These are phyloP conservation scores for Aulographum hederae DNA, from an alignment of 2,329 filamentous ascomycete genomes.

Conservation along the genomic window DNA sequence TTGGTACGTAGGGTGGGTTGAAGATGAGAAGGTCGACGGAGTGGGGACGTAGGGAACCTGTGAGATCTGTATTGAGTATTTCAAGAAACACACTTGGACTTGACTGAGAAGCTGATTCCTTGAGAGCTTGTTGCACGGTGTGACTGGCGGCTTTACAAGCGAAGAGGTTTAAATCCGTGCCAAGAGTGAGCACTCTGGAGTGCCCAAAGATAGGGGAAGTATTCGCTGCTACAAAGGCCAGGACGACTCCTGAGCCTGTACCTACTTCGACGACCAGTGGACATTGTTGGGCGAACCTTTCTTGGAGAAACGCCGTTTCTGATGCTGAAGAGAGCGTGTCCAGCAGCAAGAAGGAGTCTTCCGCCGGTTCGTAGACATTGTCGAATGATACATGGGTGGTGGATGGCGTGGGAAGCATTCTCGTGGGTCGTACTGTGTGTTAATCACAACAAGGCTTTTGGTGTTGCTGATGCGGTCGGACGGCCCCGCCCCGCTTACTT, in stretches of 20 bases:
- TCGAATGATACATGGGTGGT: conserved; percentile 83
- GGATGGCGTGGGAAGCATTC: conserved; percentile 82
- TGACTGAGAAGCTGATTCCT: conserved; percentile 8
- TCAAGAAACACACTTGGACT: conserved; percentile 39
- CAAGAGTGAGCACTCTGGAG: conserved; percentile 50
- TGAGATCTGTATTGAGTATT: conserved; percentile 53
- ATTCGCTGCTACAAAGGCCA: conserved; percentile 71
- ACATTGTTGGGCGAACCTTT: conserved; percentile 33
- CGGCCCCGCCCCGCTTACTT: too few species aligned
- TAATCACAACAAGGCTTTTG: too few species aligned
- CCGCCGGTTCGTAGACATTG: conserved; percentile 83
- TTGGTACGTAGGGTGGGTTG: conserved; percentile 95
- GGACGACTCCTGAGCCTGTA: conserved; percentile 81
- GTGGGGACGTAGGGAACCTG: conserved; percentile 36
- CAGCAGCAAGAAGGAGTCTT: conserved; percentile 87
- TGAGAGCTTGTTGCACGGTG: conserved; percentile 41
- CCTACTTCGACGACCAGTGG: conserved; percentile 68
- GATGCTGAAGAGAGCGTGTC: conserved; percentile 64
- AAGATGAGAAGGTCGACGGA: conserved; percentile 75
- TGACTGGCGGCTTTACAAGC: conserved; percentile 59
- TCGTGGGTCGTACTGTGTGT: too few species aligned
- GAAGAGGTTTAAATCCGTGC: conserved; percentile 69
- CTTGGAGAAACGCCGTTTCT: conserved; percentile 50
- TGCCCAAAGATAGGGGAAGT: conserved; percentile 54
- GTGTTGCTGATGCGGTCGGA: too few species aligned